Evolutionary conservation across 805 yeast genomes (phyloP), one percentile per base, ranked within the genome.

Genomic region (Hanseniaspora lindneri): DNA sequence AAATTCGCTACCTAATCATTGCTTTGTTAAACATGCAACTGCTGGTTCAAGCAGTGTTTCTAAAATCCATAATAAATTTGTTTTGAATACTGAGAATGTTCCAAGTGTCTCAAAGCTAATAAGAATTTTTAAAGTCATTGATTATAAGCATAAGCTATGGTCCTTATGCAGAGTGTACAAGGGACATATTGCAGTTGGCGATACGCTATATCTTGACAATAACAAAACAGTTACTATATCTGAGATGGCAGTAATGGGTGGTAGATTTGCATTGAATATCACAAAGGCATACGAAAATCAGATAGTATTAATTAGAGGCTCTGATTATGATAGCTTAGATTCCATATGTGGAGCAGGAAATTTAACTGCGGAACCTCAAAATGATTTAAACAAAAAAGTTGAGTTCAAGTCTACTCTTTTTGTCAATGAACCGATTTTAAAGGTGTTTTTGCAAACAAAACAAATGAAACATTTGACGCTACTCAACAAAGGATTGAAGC

Each of bases 401-500:
- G 47, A 57, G 2, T 54, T 59, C 3, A 60, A 60, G 3, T 57
- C 59, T 11, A 54, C 73, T 53, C 66, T 60, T 41, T 71, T 68
- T 51, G 60, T 77, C 2, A 61, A 67, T 6, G 66, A 70, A 41
- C 77, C 94, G 0, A 78, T 83, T 1, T 76, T 84, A 56, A 85
- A 86, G 57, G 74, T 89, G 3, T 87, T 94, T 0, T 73, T 89
- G 17, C 94, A 87, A 58, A 94, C 96, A 0, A 69, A 73, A 14
- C 70, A 74, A 24, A 95, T 96, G 0, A 72, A 83, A 0, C 94
- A 88, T 50, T 64, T 83, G 16, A 89, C 94, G 0, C 73, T 73
- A 52, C 66, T 92, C 55, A 66, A 80, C 13, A 78, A 75, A n/a
- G 88, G 86, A 0, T 65, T 92, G 41, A 70, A 81, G 51, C 74